Percentiles rank a stretch among this genome's conserved stretches.
Conservation (phyloP, 805 yeast species). For the Diddensiella caesifluorescens region DNA sequence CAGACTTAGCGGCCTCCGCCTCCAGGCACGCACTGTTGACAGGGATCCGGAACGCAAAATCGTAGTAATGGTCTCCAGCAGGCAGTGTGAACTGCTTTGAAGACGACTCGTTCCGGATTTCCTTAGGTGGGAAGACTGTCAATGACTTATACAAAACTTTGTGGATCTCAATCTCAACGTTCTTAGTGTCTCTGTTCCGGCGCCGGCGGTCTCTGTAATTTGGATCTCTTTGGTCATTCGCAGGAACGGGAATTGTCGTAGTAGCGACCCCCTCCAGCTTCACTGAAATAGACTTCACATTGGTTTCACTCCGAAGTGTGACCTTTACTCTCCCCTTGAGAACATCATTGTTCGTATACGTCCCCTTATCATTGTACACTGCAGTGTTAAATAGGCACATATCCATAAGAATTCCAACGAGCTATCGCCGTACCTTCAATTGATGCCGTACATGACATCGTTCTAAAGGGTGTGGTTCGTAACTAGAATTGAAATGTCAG, state of each 20-base stretch:
- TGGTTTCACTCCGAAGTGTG: constrained; percentile 22
- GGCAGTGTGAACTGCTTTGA: constrained; percentile 30
- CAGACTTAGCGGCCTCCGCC: constrained; percentile 8
- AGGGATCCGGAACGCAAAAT: constrained; percentile 33
- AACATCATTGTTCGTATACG: constrained; percentile 25
- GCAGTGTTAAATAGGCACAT: background rate
- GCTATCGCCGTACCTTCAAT: constrained; percentile 1
- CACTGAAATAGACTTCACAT: constrained; percentile 26
- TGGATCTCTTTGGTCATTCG: constrained; percentile 20
- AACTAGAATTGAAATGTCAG: too few species aligned
- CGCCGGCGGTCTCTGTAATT: constrained; percentile 11
- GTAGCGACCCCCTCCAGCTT: constrained; percentile 31
- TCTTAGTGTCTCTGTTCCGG: constrained; percentile 18
- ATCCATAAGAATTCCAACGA: background rate
- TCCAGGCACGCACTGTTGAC: constrained; percentile 22
- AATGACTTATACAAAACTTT: constrained; percentile 27
- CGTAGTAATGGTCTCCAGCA: constrained; percentile 33
- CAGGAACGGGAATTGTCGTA: constrained; percentile 23
- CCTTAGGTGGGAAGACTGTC: constrained; percentile 35
- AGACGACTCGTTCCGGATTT: constrained; percentile 17
- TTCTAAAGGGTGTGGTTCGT: background rate
- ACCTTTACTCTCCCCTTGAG: constrained; percentile 26
- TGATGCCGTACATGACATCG: constrained; percentile 5
- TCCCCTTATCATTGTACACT: constrained; percentile 7
- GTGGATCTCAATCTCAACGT: constrained; percentile 22